These are phyloP conservation scores for Phytophthora sp. DNA, from an alignment of 352 stramenopile genomes.

Conservation along the genomic window DNA sequence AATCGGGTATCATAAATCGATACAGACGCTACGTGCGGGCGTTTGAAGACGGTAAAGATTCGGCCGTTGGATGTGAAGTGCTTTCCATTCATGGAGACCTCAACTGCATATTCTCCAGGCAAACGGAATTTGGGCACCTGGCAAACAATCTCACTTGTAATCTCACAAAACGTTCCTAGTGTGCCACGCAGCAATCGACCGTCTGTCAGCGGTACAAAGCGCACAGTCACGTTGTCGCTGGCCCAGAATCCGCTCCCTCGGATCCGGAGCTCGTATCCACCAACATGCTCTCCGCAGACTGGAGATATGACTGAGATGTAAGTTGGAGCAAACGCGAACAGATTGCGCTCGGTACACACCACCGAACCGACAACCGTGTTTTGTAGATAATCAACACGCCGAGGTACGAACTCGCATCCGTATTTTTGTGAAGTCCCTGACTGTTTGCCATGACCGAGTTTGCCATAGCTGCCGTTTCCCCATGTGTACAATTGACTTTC, in stretches of 20 bases:
- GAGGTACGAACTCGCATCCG: constrained; percentile 37
- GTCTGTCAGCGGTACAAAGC: constrained; percentile 70
- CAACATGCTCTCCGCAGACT: constrained; percentile 52
- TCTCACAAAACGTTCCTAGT: constrained; percentile 45
- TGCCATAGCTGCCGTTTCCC: constrained; percentile 56
- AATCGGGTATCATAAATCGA: constrained; percentile 52
- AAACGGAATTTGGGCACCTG: constrained; percentile 69
- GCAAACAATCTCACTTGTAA: constrained; percentile 61
- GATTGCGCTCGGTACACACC: constrained; percentile 50
- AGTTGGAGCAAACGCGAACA: constrained; percentile 73
- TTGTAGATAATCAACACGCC: constrained; percentile 45
- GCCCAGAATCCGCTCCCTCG: constrained; percentile 79
- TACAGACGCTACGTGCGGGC: constrained; percentile 40
- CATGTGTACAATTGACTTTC: constrained; percentile 59
- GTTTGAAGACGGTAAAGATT: constrained; percentile 63
- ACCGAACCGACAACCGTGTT: constrained; percentile 44
- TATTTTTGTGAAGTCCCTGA: background rate
- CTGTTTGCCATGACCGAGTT: constrained; percentile 47
- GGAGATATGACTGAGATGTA: constrained; percentile 52
- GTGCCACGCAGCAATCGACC: constrained; percentile 56
- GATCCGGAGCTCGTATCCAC: constrained; percentile 67
- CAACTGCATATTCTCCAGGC: constrained; percentile 62
- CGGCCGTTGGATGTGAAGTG: constrained; percentile 73
- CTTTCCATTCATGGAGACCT: constrained; percentile 84
- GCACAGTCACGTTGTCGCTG: constrained; percentile 78